These are phyloP conservation scores for Lasiodiplodia gonubiensis DNA, from an alignment of 2,329 filamentous ascomycete genomes.

Conservation along the genomic window DNA sequence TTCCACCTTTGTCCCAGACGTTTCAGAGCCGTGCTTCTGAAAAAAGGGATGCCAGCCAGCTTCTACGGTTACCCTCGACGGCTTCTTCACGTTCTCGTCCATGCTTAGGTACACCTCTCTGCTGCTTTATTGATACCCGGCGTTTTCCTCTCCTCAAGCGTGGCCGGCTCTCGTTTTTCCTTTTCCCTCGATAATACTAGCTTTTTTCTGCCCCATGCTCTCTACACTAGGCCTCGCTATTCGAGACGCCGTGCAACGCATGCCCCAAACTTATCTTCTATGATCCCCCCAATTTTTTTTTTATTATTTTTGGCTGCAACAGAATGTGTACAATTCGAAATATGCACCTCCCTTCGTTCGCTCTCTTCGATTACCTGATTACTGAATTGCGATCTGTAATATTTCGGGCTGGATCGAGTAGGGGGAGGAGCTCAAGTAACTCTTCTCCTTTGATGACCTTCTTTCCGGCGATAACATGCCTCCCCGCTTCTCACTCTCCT, in stretches of 20 bases:
- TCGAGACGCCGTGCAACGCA: background rate
- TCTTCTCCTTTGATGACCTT: background rate
- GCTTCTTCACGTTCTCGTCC: constrained; percentile 1
- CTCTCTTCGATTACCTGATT: background rate
- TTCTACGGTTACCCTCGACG: background rate
- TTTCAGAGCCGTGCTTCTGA: background rate
- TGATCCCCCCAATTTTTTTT: too few species aligned
- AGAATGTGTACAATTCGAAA: background rate
- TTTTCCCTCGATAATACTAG: constrained; percentile 5
- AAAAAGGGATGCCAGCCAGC: background rate
- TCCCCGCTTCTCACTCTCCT: too few species aligned
- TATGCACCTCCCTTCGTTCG: background rate
- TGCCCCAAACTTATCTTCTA: background rate
- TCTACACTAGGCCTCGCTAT: background rate
- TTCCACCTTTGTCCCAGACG: background rate
- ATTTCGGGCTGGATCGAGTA: too few species aligned
- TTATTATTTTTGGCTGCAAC: background rate
- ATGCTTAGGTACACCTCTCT: constrained; percentile 1
- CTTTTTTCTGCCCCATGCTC: background rate
- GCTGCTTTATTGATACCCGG: constrained; percentile 27
- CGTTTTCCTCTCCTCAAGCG: constrained; percentile 6
- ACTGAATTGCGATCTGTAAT: background rate
- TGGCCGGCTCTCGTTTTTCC: constrained; percentile 10
- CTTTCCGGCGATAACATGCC: too few species aligned
- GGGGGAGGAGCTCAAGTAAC: too few species aligned